Conservation (phyloP, 345 rosid genomes). For the Rhodomyrtus tomentosa region DNA sequence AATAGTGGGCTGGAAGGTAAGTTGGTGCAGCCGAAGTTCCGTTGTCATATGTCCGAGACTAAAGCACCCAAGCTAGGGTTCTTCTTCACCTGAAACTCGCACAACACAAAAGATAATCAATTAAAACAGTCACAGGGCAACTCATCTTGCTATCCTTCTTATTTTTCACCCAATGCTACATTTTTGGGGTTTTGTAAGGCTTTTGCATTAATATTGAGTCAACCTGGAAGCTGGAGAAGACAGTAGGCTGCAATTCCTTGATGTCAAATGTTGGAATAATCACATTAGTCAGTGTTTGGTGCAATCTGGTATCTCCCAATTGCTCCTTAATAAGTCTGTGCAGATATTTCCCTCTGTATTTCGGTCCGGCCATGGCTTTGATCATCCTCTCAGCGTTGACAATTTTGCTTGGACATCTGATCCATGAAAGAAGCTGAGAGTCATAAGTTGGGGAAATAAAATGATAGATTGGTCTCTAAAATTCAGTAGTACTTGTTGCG, state of each 20-base stretch:
- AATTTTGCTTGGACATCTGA: not conserved
- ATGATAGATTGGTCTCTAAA: not conserved
- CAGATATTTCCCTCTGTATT: constrained; percentile 48
- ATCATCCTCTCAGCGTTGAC: constrained; percentile 17
- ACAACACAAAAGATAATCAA: not conserved
- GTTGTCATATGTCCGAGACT: constrained; percentile 47
- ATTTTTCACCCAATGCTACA: not conserved
- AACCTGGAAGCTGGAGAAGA: constrained; percentile 45
- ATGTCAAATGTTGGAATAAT: constrained; percentile 74
- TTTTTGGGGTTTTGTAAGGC: not conserved
- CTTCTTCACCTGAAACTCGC: constrained; percentile 13
- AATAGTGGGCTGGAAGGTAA: constrained; percentile 40
- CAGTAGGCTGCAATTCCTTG: constrained; percentile 48
- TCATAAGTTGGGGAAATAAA: not conserved
- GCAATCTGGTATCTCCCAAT: constrained; percentile 33
- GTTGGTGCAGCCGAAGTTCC: constrained; percentile 70
- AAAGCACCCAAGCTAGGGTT: constrained; percentile 28
- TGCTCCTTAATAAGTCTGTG: constrained; percentile 25
- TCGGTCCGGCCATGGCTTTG: constrained; percentile 45
- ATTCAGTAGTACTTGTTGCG: no score
- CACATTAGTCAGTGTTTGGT: constrained; percentile 55
- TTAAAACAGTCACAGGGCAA: not conserved
- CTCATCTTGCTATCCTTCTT: not conserved
- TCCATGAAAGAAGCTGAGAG: not conserved
- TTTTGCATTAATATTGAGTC: not conserved